A percentile compares a stretch with the other conserved stretches of the same genome.
These are phyloP conservation scores for Cyberlindnera samutprakarnensis DNA, from an alignment of 805 yeast genomes.

Conservation along the genomic window DNA sequence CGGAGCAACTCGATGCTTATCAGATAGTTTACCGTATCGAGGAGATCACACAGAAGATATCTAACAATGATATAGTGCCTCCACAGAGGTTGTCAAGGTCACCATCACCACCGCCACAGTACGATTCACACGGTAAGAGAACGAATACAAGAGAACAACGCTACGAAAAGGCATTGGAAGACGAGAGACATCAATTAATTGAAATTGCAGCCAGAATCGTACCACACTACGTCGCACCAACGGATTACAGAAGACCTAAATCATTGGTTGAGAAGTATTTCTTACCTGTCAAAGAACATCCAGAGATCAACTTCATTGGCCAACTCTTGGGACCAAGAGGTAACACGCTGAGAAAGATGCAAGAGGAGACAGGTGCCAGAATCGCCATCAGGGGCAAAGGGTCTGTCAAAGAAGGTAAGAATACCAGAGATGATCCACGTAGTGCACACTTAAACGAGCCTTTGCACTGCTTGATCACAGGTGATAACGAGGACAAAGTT, in stretches of 20 bases:
- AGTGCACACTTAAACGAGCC: slow-evolving; percentile 59
- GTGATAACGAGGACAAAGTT: slow-evolving; percentile 73
- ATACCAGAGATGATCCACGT: slow-evolving; percentile 34
- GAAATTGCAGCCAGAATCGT: slow-evolving; percentile 63
- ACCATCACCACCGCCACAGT: slow-evolving; percentile 89
- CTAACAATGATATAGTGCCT: slow-evolving; percentile 42
- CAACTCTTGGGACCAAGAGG: slow-evolving; percentile 93
- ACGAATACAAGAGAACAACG: slow-evolving; percentile 76
- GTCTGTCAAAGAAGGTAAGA: slow-evolving; percentile 87
- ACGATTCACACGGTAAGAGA: slow-evolving; percentile 77
- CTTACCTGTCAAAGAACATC: slow-evolving; percentile 80
- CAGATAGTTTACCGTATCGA: slow-evolving; percentile 65
- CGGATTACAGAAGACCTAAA: slow-evolving; percentile 63
- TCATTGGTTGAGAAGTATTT: slow-evolving; percentile 74
- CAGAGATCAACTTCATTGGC: slow-evolving; percentile 91
- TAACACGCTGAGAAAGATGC: slow-evolving; percentile 72
- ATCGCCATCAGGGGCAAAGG: slow-evolving; percentile 94
- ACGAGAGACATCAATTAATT: slow-evolving; percentile 75
- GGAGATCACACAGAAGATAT: slow-evolving; percentile 61
- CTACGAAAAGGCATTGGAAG: slow-evolving; percentile 52
- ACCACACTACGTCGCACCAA: slow-evolving; percentile 76
- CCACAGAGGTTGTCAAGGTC: slow-evolving; percentile 45
- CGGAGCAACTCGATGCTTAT: slow-evolving; percentile 77
- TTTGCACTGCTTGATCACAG: slow-evolving; percentile 79
- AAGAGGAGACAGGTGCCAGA: slow-evolving; percentile 79